Evolutionary conservation across 164 flowering plant genomes (phyloP), one percentile per base, ranked within the genome.

Genomic region (Magnolia officinalis): DNA sequence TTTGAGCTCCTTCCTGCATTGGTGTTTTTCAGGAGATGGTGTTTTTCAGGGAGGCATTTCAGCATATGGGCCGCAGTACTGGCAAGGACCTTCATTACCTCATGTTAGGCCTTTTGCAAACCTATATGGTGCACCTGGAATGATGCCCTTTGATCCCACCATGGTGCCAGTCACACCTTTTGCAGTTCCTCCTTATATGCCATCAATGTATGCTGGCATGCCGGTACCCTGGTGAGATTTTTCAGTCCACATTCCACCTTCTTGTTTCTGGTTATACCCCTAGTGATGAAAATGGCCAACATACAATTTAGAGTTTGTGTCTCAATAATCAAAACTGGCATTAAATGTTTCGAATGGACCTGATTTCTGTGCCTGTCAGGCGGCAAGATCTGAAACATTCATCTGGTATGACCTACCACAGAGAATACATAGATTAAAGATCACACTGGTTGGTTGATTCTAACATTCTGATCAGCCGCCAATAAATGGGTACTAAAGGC

Each of bases 131-230:
- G 77, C 79, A 75, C 85, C 85, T 67, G 88, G 87, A 52, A 79
- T 86, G 86, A 81, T 86, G 86, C 83, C 90, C 19, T 89, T 77
- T 72, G 84, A 83, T 83, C 73, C 88, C 10, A 75, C 83, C 67
- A 82, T 85, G 87, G 79, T 83, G 45, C 89, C 91, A 20, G 74
- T 78, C 24, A 1, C 87, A 72, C 85, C 86, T 77, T 86, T 66
- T 71, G 72, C 77, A 55, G 81, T 81, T 80, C 85, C 91, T 75
- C 77, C 90, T 59, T 87, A 81, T 74, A 67, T 83, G 79, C 78
- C 91, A 71, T 71, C 89, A 65, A 73, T 87, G 80, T 84, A 85
- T 84, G 81, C 84, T 70, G 82, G 87, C 70, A 9, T 83, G 68
- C 85, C 86, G 78, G 78, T 79, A 31, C 79, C 84, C 67, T 78